Evolutionary conservation across 331 rosid species (phyloP), one percentile per base, ranked within the genome.

Genomic region (Cydonia oblonga): DNA sequence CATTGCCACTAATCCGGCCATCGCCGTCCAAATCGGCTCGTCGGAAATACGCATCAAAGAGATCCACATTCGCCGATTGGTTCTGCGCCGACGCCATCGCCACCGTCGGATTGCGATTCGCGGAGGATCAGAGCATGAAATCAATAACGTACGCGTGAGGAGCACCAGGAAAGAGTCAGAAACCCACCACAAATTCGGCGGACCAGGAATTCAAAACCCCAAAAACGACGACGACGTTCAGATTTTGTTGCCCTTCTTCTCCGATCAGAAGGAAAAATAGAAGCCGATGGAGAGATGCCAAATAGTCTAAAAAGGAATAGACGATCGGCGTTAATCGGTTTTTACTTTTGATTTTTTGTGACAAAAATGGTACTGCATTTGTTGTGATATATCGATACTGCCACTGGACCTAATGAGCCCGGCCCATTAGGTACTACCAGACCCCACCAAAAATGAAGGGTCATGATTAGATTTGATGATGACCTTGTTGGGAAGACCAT

Each of bases 21-120:
- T 96, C 99, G 40, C 92, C 86, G 88, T 96, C 99, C 88, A 90
- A 88, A 90, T 96, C 99, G 54, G 99, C 99, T 6, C 90, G 90
- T 38, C 89, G 92, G 62, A 96, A 96, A 81, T 96, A 96, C 60
- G 89, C 90, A 88, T 96, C 99, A 79, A 96, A 96, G 80, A 91
- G 96, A 96, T 96, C 97, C 73, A 82, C 96, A 83, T 90, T 91
- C 79, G 90, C 66, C 72, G 89, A 80, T 30, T 64, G 89, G 78
- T 77, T 88, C 61, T 80, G 93, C 65, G 83, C 80, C 81, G 96
- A 84, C 72, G 93, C 89, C 96, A 88, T 91, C 66, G 89, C 93
- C 93, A 79, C 90, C 44, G 66, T 38, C 57, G 74, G 66, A 86
- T 73, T 76, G 75, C 52, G 74, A 63, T 80, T 83, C 72, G 75